Evolutionary conservation across 768 basidiomycete species (phyloP), one percentile per base, ranked within the genome.

Genomic region (Naematelia aurantialba): DNA sequence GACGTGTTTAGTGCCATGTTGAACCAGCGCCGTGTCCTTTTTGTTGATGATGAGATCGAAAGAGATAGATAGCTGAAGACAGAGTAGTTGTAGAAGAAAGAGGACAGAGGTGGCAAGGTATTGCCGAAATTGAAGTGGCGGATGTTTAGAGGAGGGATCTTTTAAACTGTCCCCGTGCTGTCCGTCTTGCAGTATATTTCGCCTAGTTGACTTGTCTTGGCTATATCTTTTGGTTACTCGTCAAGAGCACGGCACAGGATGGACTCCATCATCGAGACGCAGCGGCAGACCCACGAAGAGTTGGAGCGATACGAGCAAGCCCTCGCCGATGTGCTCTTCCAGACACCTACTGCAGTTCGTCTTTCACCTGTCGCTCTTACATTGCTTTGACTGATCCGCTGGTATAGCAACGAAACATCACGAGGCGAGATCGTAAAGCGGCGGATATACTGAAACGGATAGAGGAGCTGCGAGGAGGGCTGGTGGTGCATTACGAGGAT

Each of bases 271-370:
- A 82, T 97, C 74, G 94, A 99, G 79, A 80, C 89, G n/a, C 89
- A 94, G 73, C 86, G 94, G 53, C 91, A 92, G 70, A 89, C 87
- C 12, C 94, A 98, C 79, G 92, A 97, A 79, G 93, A 97, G 77
- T 83, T 91, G 24, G 94, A 99, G 79, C 86, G 89, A 53, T 89
- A 91, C 67, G 89, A 98, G 76, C 83, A 85, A 49, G 90, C 88
- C 10, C 83, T 97, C 17, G 89, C 90, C 57, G 86, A 86, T 2
- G 81, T 96, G 14, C 83, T 98, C 27, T 87, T 89, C 49, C 77
- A 78, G 61, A 69, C 73, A 21, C 74, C 73, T 14, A 70, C 63
- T 10, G 71, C 69, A 19, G 78, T 79, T 39, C 65, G 78, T 72
- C 24, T 14, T 46, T 39, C 17, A 11, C 17, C 30, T n/a, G 21